Evolutionary conservation across 352 stramenopile genomes (phyloP), one percentile per base, ranked within the genome.

Genomic region (Phytophthora litchii): DNA sequence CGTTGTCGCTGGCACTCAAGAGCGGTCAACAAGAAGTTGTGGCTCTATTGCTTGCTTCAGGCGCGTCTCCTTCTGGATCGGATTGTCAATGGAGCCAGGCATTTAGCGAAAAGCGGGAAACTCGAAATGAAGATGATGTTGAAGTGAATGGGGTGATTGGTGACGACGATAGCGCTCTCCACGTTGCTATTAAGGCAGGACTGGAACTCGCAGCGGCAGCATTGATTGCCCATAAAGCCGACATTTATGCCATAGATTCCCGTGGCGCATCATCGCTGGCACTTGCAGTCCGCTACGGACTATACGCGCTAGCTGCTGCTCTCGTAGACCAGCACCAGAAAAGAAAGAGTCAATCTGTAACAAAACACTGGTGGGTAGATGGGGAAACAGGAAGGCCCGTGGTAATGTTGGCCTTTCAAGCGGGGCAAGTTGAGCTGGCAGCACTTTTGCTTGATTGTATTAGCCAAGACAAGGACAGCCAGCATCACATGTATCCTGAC

Each of bases 1-100:
- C 83, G 10, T 43, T 92, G 19, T 86, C 76, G 4, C 58, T 92
- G 4, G 78, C 81, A 14, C 45, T 91, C 16, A 83, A 89, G 35
- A 54, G 55, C 13, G 65, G 72, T 0, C 75, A 79, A n/a, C 64
- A 89, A 49, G 75, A 87, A 41, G 64, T 88, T 1, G 67, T 86
- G 9, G 70, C 71, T 11, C 32, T 80, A 1, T 50, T 90, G 20
- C 56, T 89, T 3, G 70, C 49, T 35, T 62, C 64, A 19, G 77
- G 78, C 1, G 74, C 80, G 0, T 70, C 68, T 25, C 60, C 67
- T 23, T 62, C 71, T 48, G 45, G 54, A 0, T 43, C 60, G 9
- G 53, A 48, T 10, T 76, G 55, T 17, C 38, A 67, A 29, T 82
- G 70, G 75, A 50, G 54, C 12, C 31, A 49, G 14, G 64, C 64